Conservation (phyloP, 768 basidiomycete species). For the Hysterangium stoloniferum region DNA sequence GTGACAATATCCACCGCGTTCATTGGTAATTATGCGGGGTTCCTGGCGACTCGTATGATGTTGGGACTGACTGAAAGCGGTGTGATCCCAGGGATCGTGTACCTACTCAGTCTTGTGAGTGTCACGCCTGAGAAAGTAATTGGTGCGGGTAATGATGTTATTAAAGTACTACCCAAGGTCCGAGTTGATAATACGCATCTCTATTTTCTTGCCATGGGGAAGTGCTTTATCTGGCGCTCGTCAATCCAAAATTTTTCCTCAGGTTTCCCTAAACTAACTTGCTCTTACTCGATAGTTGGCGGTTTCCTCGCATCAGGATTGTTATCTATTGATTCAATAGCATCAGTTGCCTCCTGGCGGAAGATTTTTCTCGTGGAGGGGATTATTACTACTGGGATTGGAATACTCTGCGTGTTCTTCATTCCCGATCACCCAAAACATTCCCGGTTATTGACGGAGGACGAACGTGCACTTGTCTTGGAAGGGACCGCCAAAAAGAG, state of each 20-base stretch:
- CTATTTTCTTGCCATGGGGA: conserved; percentile 29
- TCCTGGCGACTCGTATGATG: conserved; percentile 33
- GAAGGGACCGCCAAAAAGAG: conserved; percentile 30
- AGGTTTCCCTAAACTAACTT: not conserved
- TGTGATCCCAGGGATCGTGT: conserved; percentile 35
- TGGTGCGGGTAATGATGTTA: not conserved
- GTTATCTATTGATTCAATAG: conserved; percentile 24
- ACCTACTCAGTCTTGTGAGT: conserved; percentile 31
- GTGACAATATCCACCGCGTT: conserved; percentile 34
- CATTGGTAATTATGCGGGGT: conserved; percentile 26
- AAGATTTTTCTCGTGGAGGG: conserved; percentile 40
- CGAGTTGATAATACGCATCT: conserved; percentile 30
- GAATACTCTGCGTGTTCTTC: conserved; percentile 28
- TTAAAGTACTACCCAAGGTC: conserved; percentile 29
- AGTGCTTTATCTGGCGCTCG: conserved; percentile 30
- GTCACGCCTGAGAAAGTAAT: too few species aligned
- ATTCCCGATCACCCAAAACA: conserved; percentile 30
- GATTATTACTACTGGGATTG: conserved; percentile 32
- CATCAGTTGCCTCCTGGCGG: conserved; percentile 28
- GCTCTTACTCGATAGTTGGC: conserved; percentile 22
- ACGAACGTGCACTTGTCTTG: conserved; percentile 29
- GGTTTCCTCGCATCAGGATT: conserved; percentile 33
- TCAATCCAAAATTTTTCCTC: conserved; percentile 19
- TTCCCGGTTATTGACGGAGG: conserved; percentile 27
- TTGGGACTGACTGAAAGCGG: conserved; percentile 37